Conservation (phyloP, 2,329 filamentous ascomycete genomes). For the Apiospora marii region DNA sequence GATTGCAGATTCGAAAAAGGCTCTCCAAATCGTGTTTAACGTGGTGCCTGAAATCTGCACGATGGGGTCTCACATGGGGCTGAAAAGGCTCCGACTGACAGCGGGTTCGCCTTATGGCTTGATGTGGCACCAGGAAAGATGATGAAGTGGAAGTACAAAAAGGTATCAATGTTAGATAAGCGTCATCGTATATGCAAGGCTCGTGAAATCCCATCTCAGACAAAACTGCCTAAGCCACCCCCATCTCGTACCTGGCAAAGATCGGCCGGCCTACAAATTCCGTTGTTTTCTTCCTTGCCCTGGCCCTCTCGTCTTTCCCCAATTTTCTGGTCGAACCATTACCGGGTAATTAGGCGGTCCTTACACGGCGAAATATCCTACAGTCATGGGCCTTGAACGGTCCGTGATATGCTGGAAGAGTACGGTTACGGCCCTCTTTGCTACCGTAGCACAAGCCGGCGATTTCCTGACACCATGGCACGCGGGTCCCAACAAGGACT, state of each 20-base stretch:
- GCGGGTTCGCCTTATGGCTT: neutral
- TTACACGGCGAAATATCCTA: neutral
- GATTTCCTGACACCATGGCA: neutral
- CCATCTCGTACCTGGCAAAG: neutral
- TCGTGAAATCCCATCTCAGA: fast-evolving
- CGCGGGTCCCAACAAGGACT: neutral
- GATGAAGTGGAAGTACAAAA: neutral
- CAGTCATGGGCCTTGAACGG: neutral
- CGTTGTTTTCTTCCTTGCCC: neutral
- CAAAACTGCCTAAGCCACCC: neutral
- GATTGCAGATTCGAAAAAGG: too few relatives aligned
- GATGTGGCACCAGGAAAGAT: neutral
- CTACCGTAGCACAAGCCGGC: neutral
- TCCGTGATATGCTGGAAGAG: neutral
- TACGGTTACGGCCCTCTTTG: neutral
- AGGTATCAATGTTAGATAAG: neutral
- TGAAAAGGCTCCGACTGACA: neutral
- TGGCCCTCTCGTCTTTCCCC: neutral
- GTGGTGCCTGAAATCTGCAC: too few relatives aligned
- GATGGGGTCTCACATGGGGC: neutral
- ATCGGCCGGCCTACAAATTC: neutral
- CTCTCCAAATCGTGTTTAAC: too few relatives aligned
- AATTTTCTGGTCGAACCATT: neutral
- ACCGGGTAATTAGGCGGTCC: too few relatives aligned
- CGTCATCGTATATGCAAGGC: neutral